Evolutionary conservation across 305 asterid genomes (phyloP).

Genomic region (Fraxinus greggii): DNA sequence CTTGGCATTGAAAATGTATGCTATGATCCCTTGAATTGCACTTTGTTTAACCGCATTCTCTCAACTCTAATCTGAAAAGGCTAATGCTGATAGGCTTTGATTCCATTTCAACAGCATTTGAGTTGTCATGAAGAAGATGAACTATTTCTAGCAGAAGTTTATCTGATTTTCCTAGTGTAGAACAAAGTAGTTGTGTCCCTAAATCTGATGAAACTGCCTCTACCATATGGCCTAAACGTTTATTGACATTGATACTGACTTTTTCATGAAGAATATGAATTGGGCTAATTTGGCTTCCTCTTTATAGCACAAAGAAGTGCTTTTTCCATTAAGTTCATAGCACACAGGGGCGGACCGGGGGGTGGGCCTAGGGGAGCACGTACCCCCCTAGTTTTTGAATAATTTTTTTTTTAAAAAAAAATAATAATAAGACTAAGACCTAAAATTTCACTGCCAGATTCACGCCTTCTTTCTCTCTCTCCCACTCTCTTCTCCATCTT

Average conservation of each 20-base stretch:
- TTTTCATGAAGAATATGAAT: slow-evolving; percentile 10
- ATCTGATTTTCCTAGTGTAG: slow-evolving; percentile 15
- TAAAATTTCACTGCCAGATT: too few species aligned
- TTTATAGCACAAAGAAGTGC: slow-evolving; percentile 30
- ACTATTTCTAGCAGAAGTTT: slow-evolving; percentile 18
- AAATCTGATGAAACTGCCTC: slow-evolving; percentile 33
- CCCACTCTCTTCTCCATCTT: too few species aligned
- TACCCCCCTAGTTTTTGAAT: too few species aligned
- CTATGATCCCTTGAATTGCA: slow-evolving; percentile 32
- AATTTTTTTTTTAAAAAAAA: too few species aligned
- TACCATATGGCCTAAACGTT: slow-evolving; percentile 32
- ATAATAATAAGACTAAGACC: too few species aligned
- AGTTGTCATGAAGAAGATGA: slow-evolving; percentile 3
- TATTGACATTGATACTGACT: slow-evolving; percentile 6
- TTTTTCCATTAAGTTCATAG: background rate
- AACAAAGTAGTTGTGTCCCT: slow-evolving; percentile 26
- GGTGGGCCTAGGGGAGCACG: too few species aligned
- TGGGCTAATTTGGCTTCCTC: slow-evolving; percentile 13
- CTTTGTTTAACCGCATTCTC: slow-evolving; percentile 27
- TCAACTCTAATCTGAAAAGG: slow-evolving; percentile 19
- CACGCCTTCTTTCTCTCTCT: too few species aligned
- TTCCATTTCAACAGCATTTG: background rate
- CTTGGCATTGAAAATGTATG: slow-evolving; percentile 22
- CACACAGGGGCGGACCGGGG: too few species aligned
- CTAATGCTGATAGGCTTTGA: slow-evolving; percentile 20